Evolutionary conservation across 371 early-diverging fungal species (phyloP).

Genomic region (Phascolomyces articulosus): DNA sequence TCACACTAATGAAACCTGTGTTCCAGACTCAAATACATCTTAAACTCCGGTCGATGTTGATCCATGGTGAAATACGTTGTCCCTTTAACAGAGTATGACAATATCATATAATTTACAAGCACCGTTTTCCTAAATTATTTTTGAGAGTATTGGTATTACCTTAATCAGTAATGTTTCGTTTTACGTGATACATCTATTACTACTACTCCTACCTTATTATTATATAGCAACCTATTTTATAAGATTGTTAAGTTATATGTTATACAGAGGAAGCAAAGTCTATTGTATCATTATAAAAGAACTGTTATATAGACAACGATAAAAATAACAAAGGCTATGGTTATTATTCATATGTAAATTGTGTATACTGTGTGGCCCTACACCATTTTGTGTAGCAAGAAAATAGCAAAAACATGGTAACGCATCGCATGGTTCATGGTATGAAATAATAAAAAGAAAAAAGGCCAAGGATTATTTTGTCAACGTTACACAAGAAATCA

Average conservation of each 20-base stretch:
- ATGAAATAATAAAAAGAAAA: slow-evolving; percentile 38
- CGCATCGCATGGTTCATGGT: slow-evolving; percentile 29
- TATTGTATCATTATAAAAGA: not conserved
- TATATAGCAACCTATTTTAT: too few relatives aligned
- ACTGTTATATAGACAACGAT: not conserved
- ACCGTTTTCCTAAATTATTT: too few relatives aligned
- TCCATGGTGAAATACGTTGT: too few relatives aligned
- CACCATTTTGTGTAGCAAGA: not conserved
- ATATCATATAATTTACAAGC: slow-evolving; percentile 5
- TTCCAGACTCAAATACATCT: not conserved
- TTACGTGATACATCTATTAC: not conserved
- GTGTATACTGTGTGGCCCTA: not conserved
- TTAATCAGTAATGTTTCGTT: not conserved
- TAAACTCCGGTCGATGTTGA: too few relatives aligned
- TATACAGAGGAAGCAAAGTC: too few relatives aligned
- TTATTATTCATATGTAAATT: too few relatives aligned
- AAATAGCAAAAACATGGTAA: not conserved
- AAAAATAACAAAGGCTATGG: too few relatives aligned
- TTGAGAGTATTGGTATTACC: not conserved
- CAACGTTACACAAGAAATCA: slow-evolving; percentile 35
- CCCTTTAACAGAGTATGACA: not conserved
- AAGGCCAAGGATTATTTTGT: slow-evolving; percentile 55
- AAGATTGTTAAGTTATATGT: too few relatives aligned
- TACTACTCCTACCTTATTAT: too few relatives aligned
- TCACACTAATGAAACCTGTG: not conserved